Evolutionary conservation across 805 yeast genomes (phyloP).

Genomic region (Metschnikowia reukaufii): DNA sequence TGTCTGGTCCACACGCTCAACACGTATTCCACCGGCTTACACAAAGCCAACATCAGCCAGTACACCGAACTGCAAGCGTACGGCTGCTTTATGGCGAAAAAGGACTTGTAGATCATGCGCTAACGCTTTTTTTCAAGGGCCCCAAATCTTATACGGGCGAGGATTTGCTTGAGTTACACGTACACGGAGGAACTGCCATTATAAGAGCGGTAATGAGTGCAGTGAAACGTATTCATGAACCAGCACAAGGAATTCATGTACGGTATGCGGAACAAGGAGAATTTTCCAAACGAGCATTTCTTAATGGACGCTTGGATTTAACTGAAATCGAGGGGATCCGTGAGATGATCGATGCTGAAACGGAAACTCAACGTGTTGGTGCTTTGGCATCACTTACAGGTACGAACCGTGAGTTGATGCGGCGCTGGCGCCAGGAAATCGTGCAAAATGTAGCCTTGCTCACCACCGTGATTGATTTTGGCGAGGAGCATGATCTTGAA

Average conservation of each 20-base stretch:
- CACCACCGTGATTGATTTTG: conserved; percentile 90
- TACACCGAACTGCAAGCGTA: conserved; percentile 56
- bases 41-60: conserved; percentile 33
- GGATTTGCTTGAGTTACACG: conserved; percentile 82
- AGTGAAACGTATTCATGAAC: conserved; percentile 53
- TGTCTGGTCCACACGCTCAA: conserved; percentile 69
- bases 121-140: conserved; percentile 63
- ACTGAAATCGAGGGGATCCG: conserved; percentile 90
- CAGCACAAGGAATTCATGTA: conserved; percentile 41
- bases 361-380: conserved; percentile 79
- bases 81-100: conserved; percentile 50
- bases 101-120: conserved; percentile 70
- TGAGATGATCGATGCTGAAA: conserved; percentile 89
- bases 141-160: conserved; percentile 93
- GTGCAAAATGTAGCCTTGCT: conserved; percentile 68
- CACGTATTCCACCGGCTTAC: conserved; percentile 51
- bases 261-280: conserved; percentile 93
- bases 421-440: conserved; percentile 65
- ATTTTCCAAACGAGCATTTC: conserved; percentile 82
- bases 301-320: conserved; percentile 78
- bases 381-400: conserved; percentile 78
- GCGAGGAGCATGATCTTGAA: conserved; percentile 86
- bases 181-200: conserved; percentile 93
- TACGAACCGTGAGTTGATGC: conserved; percentile 52
- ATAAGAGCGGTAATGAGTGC: conserved; percentile 65